Base-by-base conservation (phyloP, 2,329 filamentous ascomycete species). In the Trichophyton simii region DNA sequence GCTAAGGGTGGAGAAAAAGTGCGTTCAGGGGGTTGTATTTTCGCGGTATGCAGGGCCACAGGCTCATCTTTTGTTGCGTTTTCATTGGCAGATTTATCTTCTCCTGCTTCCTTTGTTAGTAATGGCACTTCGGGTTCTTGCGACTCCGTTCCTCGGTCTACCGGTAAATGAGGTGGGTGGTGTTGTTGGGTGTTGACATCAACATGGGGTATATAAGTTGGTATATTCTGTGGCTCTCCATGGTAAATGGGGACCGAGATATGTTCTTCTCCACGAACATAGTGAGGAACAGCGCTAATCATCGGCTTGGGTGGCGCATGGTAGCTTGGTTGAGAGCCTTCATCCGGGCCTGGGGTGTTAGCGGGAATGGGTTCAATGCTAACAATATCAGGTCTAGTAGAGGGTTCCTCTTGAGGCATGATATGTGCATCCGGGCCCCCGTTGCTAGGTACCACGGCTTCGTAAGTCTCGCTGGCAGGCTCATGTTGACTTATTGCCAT, bases 1-100 rank as follows among this genome's bases (percentile, higher is more conserved):
- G 79, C 75, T 57, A 77, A 75, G 9, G 83, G 83, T n/a, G 83
- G 79, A 60, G 81, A 81, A 66, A 83, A 84, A 28, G 72, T 73
- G 61, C 77, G 76, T 66, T 79, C 59, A 58, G 67, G n/a, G 3
- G 13, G 25, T 22, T 25, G 34, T 15, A 31, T 36, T 58, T 31
- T 20, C 18, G 11, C 11, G 22, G 28, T 42, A n/a, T 9, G 11
- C 7, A 31, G 6, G 9, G 38, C 20, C 5, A 18, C 20, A 25
- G 7, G 0, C 25, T 42, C 55, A 13, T 20, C 34, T 20, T 41
- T 15, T 3, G 55, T 38, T 38, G 11, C 15, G 31, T 4, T 41
- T 41, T 38, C 6, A 15, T 20, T 18, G 8, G 9, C 20, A 38
- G 34, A 18, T 9, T 34, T n/a, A 4, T 20, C 34, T 15, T 58